Conservation (phyloP, 1,284 basidiomycete genomes). For the Xerocomus amazonicus region DNA sequence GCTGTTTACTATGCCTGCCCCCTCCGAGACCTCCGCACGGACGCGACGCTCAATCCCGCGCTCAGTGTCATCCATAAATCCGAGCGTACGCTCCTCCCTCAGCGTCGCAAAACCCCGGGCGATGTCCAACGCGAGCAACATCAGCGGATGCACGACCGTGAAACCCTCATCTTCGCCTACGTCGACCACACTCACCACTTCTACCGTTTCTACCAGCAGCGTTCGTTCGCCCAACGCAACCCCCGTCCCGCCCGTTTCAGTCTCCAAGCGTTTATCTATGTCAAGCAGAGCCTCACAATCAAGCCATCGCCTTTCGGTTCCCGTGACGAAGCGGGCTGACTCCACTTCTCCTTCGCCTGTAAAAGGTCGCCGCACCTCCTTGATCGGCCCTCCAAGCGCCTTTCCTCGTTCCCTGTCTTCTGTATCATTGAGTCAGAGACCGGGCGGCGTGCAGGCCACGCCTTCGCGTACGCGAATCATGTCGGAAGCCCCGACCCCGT, state of each 20-base stretch:
- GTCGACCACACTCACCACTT: constrained; percentile 26
- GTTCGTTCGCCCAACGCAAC: constrained; percentile 32
- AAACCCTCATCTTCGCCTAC: constrained; percentile 32
- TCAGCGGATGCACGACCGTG: constrained; percentile 41
- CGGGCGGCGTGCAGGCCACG: constrained; percentile 27
- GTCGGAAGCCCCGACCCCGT: constrained; percentile 30
- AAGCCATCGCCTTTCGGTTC: constrained; percentile 20
- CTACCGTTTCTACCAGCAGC: constrained; percentile 15
- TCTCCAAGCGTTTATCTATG: constrained; percentile 17
- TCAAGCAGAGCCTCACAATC: constrained; percentile 22
- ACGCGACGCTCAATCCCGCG: constrained; percentile 28
- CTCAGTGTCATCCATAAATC: constrained; percentile 20
- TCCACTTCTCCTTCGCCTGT: constrained; percentile 25
- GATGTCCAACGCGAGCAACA: constrained; percentile 33
- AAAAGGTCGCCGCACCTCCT: constrained; percentile 26
- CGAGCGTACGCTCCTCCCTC: constrained; percentile 20
- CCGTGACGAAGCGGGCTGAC: constrained; percentile 19
- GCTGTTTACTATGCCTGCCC: constrained; percentile 21
- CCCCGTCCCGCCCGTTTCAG: constrained; percentile 23
- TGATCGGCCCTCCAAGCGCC: constrained; percentile 33
- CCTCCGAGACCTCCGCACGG: constrained; percentile 30
- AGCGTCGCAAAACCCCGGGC: constrained; percentile 30
- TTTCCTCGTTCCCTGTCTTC: constrained; percentile 30
- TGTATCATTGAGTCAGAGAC: constrained; percentile 24
- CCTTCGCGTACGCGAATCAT: constrained; percentile 38